phyloP scores from a whole-genome alignment of 2,329 filamentous ascomycete genomes.

The Trichophyton benhamiae region DNA sequence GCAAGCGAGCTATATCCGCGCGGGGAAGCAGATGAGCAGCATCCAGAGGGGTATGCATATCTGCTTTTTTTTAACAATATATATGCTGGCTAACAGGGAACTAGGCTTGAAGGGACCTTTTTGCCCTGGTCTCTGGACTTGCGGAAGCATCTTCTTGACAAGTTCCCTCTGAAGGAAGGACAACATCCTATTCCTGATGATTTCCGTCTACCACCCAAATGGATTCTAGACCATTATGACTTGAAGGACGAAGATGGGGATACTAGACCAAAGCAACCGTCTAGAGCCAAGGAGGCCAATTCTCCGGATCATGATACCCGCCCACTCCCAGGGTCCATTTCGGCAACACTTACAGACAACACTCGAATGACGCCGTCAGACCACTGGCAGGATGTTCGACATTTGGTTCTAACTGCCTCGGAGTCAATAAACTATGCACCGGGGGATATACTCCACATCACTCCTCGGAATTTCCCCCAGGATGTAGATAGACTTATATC shows the following conservation, averaged over 20 bases:
- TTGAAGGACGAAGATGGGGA: neutral
- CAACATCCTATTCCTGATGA: conserved; percentile 60
- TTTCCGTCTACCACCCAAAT: conserved; percentile 64
- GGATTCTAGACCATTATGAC: conserved; percentile 35
- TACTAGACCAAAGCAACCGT: neutral
- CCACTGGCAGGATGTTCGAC: conserved; percentile 92
- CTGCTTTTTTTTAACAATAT: neutral
- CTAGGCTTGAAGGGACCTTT: conserved; percentile 68
- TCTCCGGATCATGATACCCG: conserved; percentile 33
- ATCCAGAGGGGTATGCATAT: conserved; percentile 67
- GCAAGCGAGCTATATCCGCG: conserved; percentile 61
- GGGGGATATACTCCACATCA: conserved; percentile 69
- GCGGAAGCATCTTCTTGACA: conserved; percentile 50
- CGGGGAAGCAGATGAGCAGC: conserved; percentile 86
- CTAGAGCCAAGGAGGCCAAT: neutral
- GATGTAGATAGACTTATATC: conserved; percentile 70
- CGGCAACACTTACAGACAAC: conserved; percentile 53
- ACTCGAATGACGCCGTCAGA: conserved; percentile 56
- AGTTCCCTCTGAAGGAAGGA: conserved; percentile 57
- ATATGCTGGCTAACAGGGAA: neutral
- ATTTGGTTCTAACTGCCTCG: conserved; percentile 49
- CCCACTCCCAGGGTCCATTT: conserved; percentile 45
- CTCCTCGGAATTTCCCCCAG: conserved; percentile 70
- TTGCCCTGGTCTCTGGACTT: conserved; percentile 64
- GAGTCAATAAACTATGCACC: conserved; percentile 45